These are phyloP conservation scores for Geosmithia putterillii DNA, from an alignment of 2,329 filamentous ascomycete species.

Conservation along the genomic window DNA sequence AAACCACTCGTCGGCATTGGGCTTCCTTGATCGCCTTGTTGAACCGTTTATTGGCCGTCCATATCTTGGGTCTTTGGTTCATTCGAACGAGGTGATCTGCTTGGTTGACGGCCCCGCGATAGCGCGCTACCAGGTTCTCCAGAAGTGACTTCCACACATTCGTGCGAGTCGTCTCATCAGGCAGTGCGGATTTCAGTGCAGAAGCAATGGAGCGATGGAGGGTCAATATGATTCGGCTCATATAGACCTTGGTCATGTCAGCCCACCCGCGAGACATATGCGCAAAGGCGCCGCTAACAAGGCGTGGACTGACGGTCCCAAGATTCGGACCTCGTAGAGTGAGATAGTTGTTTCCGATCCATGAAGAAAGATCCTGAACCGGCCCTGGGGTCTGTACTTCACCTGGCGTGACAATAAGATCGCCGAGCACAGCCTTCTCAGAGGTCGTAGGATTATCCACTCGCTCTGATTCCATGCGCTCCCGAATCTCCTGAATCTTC, in stretches of 20 bases:
- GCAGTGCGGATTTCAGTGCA: slow-evolving; percentile 6
- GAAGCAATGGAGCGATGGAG: slow-evolving; percentile 17
- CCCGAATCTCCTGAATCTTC: background rate
- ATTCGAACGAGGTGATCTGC: background rate
- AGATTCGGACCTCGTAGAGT: slow-evolving; percentile 3
- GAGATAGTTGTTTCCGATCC: slow-evolving; percentile 3
- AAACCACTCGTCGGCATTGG: background rate
- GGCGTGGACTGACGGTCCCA: slow-evolving; percentile 18
- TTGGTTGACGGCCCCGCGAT: background rate
- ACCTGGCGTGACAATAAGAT: background rate
- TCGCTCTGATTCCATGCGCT: background rate
- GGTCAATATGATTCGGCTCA: slow-evolving; percentile 12
- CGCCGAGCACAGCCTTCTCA: background rate
- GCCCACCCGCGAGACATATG: slow-evolving; percentile 44
- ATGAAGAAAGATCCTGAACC: background rate
- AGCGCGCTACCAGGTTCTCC: background rate
- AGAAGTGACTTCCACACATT: background rate
- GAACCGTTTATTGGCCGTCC: background rate
- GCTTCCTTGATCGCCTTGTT: background rate
- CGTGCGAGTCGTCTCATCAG: background rate
- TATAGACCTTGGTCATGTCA: slow-evolving; percentile 20
- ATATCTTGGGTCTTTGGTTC: background rate
- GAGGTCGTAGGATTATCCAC: background rate
- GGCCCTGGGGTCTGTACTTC: background rate
- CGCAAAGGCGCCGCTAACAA: slow-evolving; percentile 34